phyloP scores from a whole-genome alignment of 2,329 filamentous ascomycete genomes.

The Fusarium chlamydosporum region DNA sequence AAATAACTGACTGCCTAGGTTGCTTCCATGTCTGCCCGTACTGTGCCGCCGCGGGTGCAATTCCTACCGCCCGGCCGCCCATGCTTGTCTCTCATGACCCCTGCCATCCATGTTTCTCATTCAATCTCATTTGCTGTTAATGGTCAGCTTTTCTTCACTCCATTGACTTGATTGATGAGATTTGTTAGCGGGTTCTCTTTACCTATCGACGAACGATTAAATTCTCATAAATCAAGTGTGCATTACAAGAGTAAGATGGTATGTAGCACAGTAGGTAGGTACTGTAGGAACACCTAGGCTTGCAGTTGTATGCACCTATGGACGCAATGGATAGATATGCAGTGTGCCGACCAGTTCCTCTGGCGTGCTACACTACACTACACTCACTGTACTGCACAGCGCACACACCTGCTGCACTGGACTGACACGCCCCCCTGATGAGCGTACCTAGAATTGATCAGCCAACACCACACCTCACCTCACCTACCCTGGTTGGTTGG shows the following conservation, averaged over 20 bases:
- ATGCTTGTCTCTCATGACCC: constrained; percentile 9
- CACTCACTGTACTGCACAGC: background rate
- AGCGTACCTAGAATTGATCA: background rate
- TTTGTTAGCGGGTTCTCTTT: background rate
- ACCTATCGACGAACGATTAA: background rate
- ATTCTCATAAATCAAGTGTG: constrained; percentile 23
- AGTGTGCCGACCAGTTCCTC: constrained; percentile 30
- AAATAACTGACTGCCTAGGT: constrained; percentile 12
- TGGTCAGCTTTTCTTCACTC: background rate
- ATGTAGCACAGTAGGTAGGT: constrained; percentile 11
- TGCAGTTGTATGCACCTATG: constrained; percentile 14
- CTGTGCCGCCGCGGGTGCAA: constrained; percentile 39
- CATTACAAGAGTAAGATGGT: background rate
- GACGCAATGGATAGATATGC: constrained; percentile 2
- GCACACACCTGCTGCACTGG: constrained; percentile 15
- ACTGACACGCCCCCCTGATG: constrained; percentile 21
- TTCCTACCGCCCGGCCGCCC: constrained; percentile 44
- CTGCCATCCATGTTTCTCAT: constrained; percentile 21
- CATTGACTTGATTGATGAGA: background rate
- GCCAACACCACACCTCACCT: background rate
- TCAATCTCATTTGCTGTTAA: background rate
- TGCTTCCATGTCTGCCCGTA: constrained; percentile 12
- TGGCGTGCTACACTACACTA: background rate
- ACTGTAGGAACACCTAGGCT: too few species aligned
- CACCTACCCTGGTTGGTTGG: constrained; percentile 18